Evolutionary conservation across 169 alveolate species (phyloP).

Genomic region (Besnoitia besnoiti): DNA sequence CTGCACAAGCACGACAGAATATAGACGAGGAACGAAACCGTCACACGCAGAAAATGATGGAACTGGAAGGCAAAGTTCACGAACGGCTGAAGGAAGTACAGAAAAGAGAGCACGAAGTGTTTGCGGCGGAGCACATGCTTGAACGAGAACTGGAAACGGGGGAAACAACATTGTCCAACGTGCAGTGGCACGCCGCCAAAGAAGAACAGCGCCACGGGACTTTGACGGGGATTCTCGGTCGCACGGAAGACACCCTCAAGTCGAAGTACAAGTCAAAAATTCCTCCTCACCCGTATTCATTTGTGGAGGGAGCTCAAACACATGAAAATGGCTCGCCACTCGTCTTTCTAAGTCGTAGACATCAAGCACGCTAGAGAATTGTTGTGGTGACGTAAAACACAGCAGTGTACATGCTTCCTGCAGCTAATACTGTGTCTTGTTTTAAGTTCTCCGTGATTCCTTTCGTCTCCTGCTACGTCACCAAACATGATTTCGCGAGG

Average conservation of each 20-base stretch:
- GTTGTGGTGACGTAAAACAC: too few species aligned
- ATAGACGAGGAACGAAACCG: conserved; percentile 13
- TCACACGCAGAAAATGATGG: neutral
- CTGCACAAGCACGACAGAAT: neutral
- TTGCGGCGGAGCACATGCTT: neutral
- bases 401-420: too few species aligned
- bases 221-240: too few species aligned
- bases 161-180: neutral
- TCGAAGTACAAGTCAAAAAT: neutral
- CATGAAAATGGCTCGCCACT: too few species aligned
- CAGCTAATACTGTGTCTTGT: too few species aligned
- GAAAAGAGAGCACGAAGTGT: neutral
- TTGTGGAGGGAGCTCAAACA: neutral
- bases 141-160: neutral
- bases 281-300: neutral
- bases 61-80: neutral
- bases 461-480: too few species aligned
- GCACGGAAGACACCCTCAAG: too few species aligned
- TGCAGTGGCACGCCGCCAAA: neutral
- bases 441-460: too few species aligned
- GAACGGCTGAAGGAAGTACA: neutral
- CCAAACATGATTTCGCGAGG: too few species aligned
- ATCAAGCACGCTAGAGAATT: too few species aligned
- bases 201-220: too few species aligned
- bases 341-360: too few species aligned